Evolutionary conservation across 371 early-diverging fungal genomes (phyloP).

Genomic region (Syncephalastrum racemosum): DNA sequence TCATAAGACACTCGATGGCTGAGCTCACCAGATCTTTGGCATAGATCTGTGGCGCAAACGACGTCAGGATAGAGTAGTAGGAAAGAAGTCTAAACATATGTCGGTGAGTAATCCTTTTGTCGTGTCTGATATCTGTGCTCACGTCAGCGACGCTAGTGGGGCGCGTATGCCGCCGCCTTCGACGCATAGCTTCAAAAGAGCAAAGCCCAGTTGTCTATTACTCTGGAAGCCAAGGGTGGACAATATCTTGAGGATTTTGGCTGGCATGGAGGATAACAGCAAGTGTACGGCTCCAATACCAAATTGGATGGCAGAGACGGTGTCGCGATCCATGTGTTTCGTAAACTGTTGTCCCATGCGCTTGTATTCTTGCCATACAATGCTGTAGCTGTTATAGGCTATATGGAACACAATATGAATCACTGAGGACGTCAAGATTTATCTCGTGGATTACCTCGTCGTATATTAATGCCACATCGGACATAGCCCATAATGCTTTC

Average conservation of each 20-base stretch:
- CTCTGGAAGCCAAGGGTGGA: slow-evolving; percentile 56
- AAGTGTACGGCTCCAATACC: slow-evolving; percentile 64
- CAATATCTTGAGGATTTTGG: slow-evolving; percentile 55
- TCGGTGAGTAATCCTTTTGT: slow-evolving; percentile 1
- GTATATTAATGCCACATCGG: slow-evolving; percentile 59
- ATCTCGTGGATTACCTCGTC: slow-evolving; percentile 47
- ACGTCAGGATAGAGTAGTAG: slow-evolving; percentile 53
- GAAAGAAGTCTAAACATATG: slow-evolving; percentile 29
- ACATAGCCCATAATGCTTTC: slow-evolving; percentile 57
- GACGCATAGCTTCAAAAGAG: slow-evolving; percentile 53
- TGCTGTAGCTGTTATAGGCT: slow-evolving; percentile 46
- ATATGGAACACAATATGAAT: neutral
- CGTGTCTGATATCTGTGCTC: slow-evolving; percentile 15
- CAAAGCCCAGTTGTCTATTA: slow-evolving; percentile 60
- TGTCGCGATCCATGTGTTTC: slow-evolving; percentile 48
- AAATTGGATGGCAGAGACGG: slow-evolving; percentile 50
- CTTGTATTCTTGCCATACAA: slow-evolving; percentile 55
- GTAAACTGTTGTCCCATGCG: slow-evolving; percentile 48
- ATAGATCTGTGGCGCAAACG: slow-evolving; percentile 48
- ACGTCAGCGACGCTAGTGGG: slow-evolving; percentile 58
- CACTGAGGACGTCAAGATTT: neutral
- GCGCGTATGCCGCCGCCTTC: slow-evolving; percentile 59
- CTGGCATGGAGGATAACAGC: slow-evolving; percentile 58
- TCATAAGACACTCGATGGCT: slow-evolving; percentile 56
- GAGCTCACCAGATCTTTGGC: slow-evolving; percentile 40